Evolutionary conservation across 1,284 basidiomycete genomes (phyloP).

Genomic region (Uromyces viciae-fabae): DNA sequence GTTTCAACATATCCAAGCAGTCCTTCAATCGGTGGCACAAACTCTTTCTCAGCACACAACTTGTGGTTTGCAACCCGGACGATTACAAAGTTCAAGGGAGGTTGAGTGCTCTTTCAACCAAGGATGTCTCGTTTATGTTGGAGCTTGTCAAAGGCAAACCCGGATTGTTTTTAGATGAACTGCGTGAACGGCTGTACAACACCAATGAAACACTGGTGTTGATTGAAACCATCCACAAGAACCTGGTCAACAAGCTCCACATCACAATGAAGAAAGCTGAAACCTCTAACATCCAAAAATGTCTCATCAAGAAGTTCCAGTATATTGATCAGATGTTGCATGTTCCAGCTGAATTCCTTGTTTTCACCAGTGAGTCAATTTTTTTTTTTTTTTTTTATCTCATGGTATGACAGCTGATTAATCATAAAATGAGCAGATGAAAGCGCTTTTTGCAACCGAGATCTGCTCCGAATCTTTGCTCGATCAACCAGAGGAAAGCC

Average conservation of each 20-base stretch:
- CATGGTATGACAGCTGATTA: neutral
- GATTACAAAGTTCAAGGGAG: neutral
- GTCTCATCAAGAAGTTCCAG: neutral
- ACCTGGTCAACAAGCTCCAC: neutral
- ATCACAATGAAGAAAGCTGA: conserved; percentile 12
- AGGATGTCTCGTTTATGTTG: neutral
- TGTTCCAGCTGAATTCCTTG: neutral
- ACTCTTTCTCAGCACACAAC: neutral
- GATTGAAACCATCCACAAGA: neutral
- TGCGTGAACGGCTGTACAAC: neutral
- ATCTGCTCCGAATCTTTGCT: neutral
- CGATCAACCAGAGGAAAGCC: neutral
- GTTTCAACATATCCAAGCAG: neutral
- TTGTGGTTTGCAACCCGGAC: neutral
- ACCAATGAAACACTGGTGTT: neutral
- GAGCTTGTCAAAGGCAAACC: neutral
- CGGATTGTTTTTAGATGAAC: conserved; percentile 8
- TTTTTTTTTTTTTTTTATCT: neutral
- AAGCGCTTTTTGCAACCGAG: neutral
- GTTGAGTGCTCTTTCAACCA: neutral
- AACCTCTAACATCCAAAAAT: neutral
- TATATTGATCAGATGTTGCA: neutral
- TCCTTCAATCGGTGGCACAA: neutral
- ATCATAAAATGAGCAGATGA: neutral
- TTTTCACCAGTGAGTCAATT: conserved; percentile 11